These are phyloP conservation scores for Aspergillus fijiensis DNA, from an alignment of 2,329 filamentous ascomycete species.

Conservation along the genomic window DNA sequence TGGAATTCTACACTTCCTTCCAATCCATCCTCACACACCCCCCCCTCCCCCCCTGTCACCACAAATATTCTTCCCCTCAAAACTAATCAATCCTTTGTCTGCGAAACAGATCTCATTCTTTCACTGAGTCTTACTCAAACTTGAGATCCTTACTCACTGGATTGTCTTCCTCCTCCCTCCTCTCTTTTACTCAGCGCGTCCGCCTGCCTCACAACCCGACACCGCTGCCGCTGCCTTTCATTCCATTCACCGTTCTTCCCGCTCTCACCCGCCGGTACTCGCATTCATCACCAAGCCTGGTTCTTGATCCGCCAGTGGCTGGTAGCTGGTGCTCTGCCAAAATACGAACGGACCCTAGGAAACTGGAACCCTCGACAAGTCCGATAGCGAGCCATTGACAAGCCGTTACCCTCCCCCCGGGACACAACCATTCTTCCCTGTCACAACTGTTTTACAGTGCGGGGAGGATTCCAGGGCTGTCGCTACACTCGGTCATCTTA, in stretches of 20 bases:
- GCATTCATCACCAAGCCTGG: constrained; percentile 5
- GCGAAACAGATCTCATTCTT: constrained; percentile 12
- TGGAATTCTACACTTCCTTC: not conserved
- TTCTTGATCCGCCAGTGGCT: constrained; percentile 13
- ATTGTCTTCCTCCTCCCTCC: not conserved
- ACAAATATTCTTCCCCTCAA: constrained; percentile 3
- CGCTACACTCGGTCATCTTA: constrained; percentile 13
- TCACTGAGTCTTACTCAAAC: constrained; percentile 5
- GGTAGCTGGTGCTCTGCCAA: not conserved
- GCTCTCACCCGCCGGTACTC: constrained; percentile 17
- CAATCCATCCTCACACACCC: not conserved
- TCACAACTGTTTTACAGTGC: constrained; percentile 10
- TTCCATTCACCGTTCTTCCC: constrained; percentile 6
- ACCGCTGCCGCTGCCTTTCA: constrained; percentile 4
- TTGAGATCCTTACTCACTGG: not conserved
- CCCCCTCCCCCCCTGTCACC: constrained; percentile 4
- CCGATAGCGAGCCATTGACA: not conserved
- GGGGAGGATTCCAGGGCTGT: constrained; percentile 14
- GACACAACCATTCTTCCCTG: not conserved
- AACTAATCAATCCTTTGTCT: constrained; percentile 17
- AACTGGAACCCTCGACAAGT: not conserved
- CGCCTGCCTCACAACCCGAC: constrained; percentile 5
- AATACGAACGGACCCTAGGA: constrained; percentile 2
- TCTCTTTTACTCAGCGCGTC: not conserved
- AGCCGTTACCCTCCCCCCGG: not conserved